Percentiles rank a stretch among this genome's conserved stretches.
Evolutionary conservation across 371 early-diverging fungal genomes (phyloP).

Genomic region (Mucor racemosus): DNA sequence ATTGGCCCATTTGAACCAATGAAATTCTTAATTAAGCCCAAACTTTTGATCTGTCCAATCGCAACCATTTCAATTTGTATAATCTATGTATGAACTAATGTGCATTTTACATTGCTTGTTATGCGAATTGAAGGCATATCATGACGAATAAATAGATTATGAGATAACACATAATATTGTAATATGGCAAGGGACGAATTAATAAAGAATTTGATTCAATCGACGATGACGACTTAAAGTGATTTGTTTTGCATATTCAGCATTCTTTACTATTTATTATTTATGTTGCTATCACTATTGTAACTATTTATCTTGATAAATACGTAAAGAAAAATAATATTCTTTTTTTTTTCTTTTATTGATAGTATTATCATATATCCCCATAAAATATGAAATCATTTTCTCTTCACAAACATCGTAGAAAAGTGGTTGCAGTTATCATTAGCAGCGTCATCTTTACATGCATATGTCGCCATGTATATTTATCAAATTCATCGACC

Average conservation of each 20-base stretch:
- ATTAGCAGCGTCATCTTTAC: not conserved
- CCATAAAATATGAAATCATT: not conserved
- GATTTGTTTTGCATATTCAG: conserved; percentile 6
- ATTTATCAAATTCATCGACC: not conserved
- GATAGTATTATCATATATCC: not conserved
- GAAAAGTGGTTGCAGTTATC: not conserved
- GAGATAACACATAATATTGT: too few relatives aligned
- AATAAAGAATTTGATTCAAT: too few relatives aligned
- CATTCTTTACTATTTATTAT: conserved; percentile 1
- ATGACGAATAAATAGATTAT: too few relatives aligned
- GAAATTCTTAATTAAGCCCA: too few relatives aligned
- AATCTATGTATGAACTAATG: too few relatives aligned
- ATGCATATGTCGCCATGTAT: not conserved
- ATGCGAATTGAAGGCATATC: too few relatives aligned
- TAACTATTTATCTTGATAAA: not conserved
- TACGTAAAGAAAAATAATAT: not conserved
- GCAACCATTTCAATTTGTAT: too few relatives aligned
- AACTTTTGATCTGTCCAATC: too few relatives aligned
- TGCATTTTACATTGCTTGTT: too few relatives aligned
- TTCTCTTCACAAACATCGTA: not conserved
- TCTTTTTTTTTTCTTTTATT: not conserved
- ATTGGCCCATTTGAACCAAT: too few relatives aligned
- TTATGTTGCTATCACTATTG: not conserved
- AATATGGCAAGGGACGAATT: too few relatives aligned
- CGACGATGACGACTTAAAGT: not conserved